Evolutionary conservation across 164 flowering plant species (phyloP), one percentile per base, ranked within the genome.

Genomic region (Piper betle): DNA sequence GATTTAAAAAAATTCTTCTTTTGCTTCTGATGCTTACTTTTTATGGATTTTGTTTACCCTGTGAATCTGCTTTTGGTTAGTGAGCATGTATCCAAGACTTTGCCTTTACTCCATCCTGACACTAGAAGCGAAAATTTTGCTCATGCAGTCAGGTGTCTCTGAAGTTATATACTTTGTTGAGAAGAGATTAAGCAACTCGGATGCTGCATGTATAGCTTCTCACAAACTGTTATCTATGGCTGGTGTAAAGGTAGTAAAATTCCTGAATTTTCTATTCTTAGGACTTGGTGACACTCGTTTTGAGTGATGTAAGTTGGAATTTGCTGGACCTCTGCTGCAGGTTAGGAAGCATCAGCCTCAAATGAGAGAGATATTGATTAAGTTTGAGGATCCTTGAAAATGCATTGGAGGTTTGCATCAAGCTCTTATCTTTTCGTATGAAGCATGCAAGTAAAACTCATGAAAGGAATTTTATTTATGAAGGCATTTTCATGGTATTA

Each of bases 121-220:
- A 10, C 52, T 33, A 41, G 19, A 25, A 53, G 38, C 52, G 46
- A 53, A 53, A 52, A 19, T 46, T 62, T 71, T 46, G 57, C 11
- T 62, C 41, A 78, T 72, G 58, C 90, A 91, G 96, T 77, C 94
- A 5, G 96, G 96, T 67, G 97, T 91, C 56, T 72, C 92, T 50
- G 97, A 88, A 76, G 94, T 91, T 33, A 80, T 88, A 53, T 86
- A 88, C 64, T 86, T 81, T 77, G 80, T 91, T 59, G 96, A 88
- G 79, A 91, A 88, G 80, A 81, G 78, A 59, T 63, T 80, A 48
- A 78, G 68, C 33, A 74, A 78, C 66, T 74, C 89, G 55, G 81
- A 88, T 42, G 55, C 71, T 64, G 76, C 80, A 37, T 91, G 88
- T 72, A 61, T 74, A 70, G 96, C 96, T 62, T 91, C 97, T 56